phyloP scores from a whole-genome alignment of 148 eudicot genomes.

The Suaeda aralocaspica region DNA sequence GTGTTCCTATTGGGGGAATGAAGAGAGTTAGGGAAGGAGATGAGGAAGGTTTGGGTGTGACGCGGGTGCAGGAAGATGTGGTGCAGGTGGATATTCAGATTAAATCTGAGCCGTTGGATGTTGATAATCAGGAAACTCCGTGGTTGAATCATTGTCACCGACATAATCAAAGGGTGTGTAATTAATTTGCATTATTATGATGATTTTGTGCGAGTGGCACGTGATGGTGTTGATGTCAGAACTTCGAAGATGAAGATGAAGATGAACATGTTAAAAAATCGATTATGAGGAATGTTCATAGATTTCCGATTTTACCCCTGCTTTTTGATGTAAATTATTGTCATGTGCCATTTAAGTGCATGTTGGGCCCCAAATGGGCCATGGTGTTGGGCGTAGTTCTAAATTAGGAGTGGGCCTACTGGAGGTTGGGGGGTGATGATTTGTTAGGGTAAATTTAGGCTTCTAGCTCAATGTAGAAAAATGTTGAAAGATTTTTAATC shows the following conservation, averaged over 20 bases:
- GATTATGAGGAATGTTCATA: conserved; percentile 12
- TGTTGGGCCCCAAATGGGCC: neutral
- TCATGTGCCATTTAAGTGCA: neutral
- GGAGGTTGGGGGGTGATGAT: neutral
- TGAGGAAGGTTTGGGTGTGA: conserved; percentile 8
- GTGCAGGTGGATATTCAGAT: conserved; percentile 42
- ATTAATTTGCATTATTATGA: conserved; percentile 9
- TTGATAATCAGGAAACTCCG: conserved; percentile 19
- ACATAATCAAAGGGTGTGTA: conserved; percentile 31
- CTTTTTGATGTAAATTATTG: no score
- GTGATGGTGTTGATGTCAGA: conserved; percentile 12
- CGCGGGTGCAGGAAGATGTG: conserved; percentile 31
- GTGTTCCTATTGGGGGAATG: conserved; percentile 59
- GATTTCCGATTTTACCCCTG: neutral
- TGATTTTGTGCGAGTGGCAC: neutral
- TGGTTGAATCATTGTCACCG: conserved; percentile 34
- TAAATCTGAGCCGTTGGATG: conserved; percentile 68
- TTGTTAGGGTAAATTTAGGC: no score
- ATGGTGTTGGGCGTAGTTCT: neutral
- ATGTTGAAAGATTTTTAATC: neutral
- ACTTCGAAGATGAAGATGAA: neutral
- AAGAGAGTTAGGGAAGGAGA: conserved; percentile 52
- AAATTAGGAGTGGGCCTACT: neutral
- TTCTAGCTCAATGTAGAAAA: conserved; percentile 4
- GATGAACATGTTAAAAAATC: no score